Conservation (phyloP, 2,329 filamentous ascomycete species). For the Lecanosticta acicola region DNA sequence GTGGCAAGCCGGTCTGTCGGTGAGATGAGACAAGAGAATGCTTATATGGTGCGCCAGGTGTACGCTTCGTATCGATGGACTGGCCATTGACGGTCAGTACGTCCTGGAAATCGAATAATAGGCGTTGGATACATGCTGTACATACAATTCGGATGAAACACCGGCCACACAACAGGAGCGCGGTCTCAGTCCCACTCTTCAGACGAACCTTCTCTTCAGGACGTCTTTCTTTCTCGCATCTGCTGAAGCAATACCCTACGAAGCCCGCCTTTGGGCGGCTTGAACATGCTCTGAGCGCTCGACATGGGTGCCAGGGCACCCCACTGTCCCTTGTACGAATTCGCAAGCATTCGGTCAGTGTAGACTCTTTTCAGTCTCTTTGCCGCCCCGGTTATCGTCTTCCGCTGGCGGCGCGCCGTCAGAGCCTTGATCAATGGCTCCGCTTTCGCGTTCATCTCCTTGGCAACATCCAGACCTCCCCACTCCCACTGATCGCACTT, state of each 20-base stretch:
- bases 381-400: background rate
- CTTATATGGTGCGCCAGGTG: no score
- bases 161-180: no score
- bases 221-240: no score
- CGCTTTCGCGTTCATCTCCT: constrained; percentile 34
- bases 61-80: no score
- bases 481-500: constrained; percentile 97
- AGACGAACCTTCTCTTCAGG: no score
- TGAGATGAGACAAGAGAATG: background rate
- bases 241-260: no score
- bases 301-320: background rate
- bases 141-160: no score
- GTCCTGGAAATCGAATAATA: no score
- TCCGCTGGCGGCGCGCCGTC: background rate
- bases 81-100: background rate
- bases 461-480: constrained; percentile 45
- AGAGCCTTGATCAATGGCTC: constrained; percentile 25
- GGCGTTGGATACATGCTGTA: background rate
- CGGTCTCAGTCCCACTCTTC: no score
- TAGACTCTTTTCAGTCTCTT: background rate
- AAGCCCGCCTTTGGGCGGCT: no score
- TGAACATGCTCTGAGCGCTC: background rate
- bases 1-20: background rate
- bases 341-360: background rate
- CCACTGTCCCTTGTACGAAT: background rate